Evolutionary conservation across 768 basidiomycete genomes (phyloP).

Genomic region (Terana coerulea): DNA sequence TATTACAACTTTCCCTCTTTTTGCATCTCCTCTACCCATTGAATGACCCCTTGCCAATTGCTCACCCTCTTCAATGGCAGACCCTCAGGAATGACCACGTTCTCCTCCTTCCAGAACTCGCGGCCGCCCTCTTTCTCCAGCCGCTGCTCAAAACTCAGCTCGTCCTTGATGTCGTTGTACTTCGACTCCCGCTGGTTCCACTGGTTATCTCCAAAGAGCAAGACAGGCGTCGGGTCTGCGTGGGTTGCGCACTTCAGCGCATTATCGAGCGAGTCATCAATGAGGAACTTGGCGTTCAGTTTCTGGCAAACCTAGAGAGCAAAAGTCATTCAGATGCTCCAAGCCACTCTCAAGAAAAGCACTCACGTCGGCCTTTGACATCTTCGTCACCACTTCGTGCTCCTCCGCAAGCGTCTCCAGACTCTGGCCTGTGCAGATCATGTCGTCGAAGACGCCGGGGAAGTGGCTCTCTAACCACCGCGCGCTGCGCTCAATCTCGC

Average conservation of each 20-base stretch:
- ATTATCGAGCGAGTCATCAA: conserved; percentile 83
- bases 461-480: conserved; percentile 65
- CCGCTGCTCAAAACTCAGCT: conserved; percentile 51
- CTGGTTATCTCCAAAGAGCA: conserved; percentile 73
- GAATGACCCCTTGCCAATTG: conserved; percentile 59
- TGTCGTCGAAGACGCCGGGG: conserved; percentile 55
- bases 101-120: conserved; percentile 55
- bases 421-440: conserved; percentile 77
- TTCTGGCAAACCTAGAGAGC: conserved; percentile 53
- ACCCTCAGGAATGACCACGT: conserved; percentile 44
- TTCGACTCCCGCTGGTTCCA: conserved; percentile 66
- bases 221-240: conserved; percentile 48
- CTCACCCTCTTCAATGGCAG: conserved; percentile 49
- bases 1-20: conserved; percentile 13
- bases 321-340: not conserved
- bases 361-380: conserved; percentile 68
- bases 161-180: conserved; percentile 41
- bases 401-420: conserved; percentile 43
- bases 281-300: conserved; percentile 59
- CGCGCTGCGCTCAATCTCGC: conserved; percentile 55
- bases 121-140: conserved; percentile 43
- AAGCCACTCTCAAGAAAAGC: not conserved
- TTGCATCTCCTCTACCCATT: conserved; percentile 35
- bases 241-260: conserved; percentile 54
- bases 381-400: conserved; percentile 46